Base-by-base conservation (phyloP, 352 stramenopile genomes). In the Globisporangium perplexum region DNA sequence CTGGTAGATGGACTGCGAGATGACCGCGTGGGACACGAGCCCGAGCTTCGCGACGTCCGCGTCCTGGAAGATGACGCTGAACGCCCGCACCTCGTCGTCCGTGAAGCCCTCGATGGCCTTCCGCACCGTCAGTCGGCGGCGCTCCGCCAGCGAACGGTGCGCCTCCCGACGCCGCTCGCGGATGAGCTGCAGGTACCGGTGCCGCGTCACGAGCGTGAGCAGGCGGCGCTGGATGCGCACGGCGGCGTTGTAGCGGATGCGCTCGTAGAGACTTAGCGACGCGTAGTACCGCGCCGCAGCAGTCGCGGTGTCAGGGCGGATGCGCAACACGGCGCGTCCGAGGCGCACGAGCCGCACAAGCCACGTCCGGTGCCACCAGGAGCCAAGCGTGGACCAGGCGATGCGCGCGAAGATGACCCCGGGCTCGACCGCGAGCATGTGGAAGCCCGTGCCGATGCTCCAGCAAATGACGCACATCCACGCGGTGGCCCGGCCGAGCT, bases 1-100 rank as follows among this genome's bases (percentile, higher is more conserved):
- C 36, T 87, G 67, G 50, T 91, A 84, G n/a, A 89, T 77, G 1
- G 76, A 80, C 43, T 89, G 72, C 3, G 77, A 73, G 36, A 91
- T 88, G 15, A 87, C 61, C 23, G 65, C 68, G 53, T 87, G 68
- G 7, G 81, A 77, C n/a, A 91, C 71, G 28, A 91, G 68, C 0
- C 74, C 78, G 3, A 88, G 68, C 41, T 80, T 68, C 31, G 81
- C 77, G 7, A 72, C 59, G 61, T 91, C 81, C 22, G 74, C 72
- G 23, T 77, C 65, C 7, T 68, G 59, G 58, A 91, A 91, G 30
- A 91, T 62, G 58, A 88, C 28, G 11, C 62, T 57, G 62, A 91
- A 91, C 7, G 81, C 81, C 0, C 69, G 63, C 17, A 83, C 62
- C 50, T 91, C 81, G 50, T 89, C 74, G 4, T 78, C 68, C 7